Evolutionary conservation across 257 asterid species (phyloP).

Genomic region (Lycium barbarum): DNA sequence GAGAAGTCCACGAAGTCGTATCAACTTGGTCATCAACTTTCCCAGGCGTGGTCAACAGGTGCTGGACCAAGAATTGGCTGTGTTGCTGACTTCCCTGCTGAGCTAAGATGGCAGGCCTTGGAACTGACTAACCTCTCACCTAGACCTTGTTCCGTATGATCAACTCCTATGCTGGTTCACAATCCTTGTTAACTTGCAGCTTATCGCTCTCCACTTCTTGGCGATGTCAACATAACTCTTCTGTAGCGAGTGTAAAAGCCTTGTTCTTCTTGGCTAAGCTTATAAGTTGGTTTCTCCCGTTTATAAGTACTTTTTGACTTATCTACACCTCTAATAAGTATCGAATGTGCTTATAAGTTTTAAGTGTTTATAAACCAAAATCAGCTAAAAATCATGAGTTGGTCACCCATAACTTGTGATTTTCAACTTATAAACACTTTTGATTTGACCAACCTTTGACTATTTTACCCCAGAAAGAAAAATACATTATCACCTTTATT

Average conservation of each 20-base stretch:
- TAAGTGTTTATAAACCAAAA: too few relatives aligned
- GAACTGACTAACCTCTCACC: slow-evolving; percentile 89
- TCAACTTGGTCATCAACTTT: slow-evolving; percentile 75
- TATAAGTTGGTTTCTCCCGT: too few relatives aligned
- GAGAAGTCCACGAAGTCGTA: slow-evolving; percentile 73
- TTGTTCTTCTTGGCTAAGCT: not conserved
- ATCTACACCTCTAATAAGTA: too few relatives aligned
- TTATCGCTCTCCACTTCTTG: slow-evolving; percentile 29
- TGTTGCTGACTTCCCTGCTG: slow-evolving; percentile 82
- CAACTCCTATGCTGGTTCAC: slow-evolving; percentile 45
- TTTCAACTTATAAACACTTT: too few relatives aligned
- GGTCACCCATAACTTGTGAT: too few relatives aligned
- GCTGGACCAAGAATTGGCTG: slow-evolving; percentile 97
- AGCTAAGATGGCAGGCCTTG: slow-evolving; percentile 79
- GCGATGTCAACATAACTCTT: not conserved
- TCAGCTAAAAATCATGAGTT: too few relatives aligned
- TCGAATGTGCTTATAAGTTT: too few relatives aligned
- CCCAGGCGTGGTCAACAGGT: slow-evolving; percentile 80
- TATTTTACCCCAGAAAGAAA: too few relatives aligned
- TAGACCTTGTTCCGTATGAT: slow-evolving; percentile 38
- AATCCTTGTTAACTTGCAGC: slow-evolving; percentile 46
- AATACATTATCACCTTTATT: too few relatives aligned
- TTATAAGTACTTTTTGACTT: too few relatives aligned
- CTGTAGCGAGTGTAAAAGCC: slow-evolving; percentile 21
- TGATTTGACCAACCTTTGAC: too few relatives aligned